Base-by-base conservation (phyloP, 1,139 yeast species). In the Taiozyma onychis region DNA sequence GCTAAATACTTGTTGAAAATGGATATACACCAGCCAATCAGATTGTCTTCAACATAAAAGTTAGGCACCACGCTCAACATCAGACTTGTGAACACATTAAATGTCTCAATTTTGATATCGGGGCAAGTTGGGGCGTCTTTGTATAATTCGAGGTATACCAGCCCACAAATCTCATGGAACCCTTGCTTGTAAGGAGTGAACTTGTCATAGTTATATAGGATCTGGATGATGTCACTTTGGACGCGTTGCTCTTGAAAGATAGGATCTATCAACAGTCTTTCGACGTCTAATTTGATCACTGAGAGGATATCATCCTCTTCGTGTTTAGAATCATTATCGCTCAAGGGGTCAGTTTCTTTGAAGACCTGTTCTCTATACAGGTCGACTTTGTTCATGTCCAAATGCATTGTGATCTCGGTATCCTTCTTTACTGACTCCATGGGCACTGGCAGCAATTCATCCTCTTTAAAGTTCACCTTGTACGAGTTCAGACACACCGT, bases 101-200 rank as follows among this genome's bases (percentile, higher is more conserved):
- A 61, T 0, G 66, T 59, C 35, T 65, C 62, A 9, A 59, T 50
- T 49, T 58, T 60, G 39, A 57, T 51, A 32, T 45, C 48, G 4
- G 48, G 46, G 30, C 49, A 50, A 1, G 32, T 16, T 6, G 57
- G 53, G 45, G 75, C 63, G 53, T 79, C 84, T 10, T 64, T 62
- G 53, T 69, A 63, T n/a, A 82, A 54, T 52, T 75, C 77, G 51
- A 80, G 65, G 60, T 75, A 83, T 2, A 85, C 69, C 51, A 83
- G 62, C 1, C 88, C 90, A 54, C 82, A 69, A 14, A 85, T 70
- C 61, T 85, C 91, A 65, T 85, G 91, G 54, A 80, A 72, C 0
- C 91, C 91, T 61, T 85, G 91, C 57, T 79, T 82, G 63, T 85
- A 85, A 2, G 81, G 78, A n/a, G 74, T 70, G 21, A 62, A 64